Base-by-base conservation (phyloP, 495 filamentous ascomycete genomes). In the Penicillium soppii region DNA sequence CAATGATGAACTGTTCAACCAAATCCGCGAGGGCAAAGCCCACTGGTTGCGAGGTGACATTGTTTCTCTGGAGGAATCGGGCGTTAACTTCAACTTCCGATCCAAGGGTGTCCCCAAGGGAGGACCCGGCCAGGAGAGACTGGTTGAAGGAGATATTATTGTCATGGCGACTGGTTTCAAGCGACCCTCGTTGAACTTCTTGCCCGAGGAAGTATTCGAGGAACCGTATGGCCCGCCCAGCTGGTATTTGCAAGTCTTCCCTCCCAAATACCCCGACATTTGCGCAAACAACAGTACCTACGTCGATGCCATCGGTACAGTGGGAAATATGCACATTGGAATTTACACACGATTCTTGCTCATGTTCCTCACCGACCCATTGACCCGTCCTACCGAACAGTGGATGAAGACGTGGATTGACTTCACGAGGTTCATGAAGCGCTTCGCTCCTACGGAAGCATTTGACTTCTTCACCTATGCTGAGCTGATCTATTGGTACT, bases 401-500 rank as follows among this genome's bases (percentile, higher is more conserved):
- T 83, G 84, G 77, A 95, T 94, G 89, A 83, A 86, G 69, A 73
- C 80, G 5, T 95, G 90, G 90, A 90, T 95, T 57, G 85, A 89
- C 59, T 87, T 92, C 76, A 95, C 90, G 7, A 76, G 81, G n/a
- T 62, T 81, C 27, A 69, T 94, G 59, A 95, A 95, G 69, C 57
- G 58, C 5, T 69, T 77, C 17, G 80, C 86, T 0, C 89, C 90
- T 0, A 86, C 84, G 0, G 80, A 78, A 2, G 86, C 88, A 0
- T 91, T 92, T 60, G 88, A 92, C 58, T 92, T 95, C 73, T 92
- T 94, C 65, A 94, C 90, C 0, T 94, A 95, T 58, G 75, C 84
- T 1, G 89, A 95, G 64, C 70, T 95, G 42, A 58, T 90, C 9
- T 94, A 88, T 73, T 95, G 90, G 90, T 92, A 91, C 57, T 68